Conservation (phyloP, 2,329 filamentous ascomycete genomes). For the Sarocladium strictum region DNA sequence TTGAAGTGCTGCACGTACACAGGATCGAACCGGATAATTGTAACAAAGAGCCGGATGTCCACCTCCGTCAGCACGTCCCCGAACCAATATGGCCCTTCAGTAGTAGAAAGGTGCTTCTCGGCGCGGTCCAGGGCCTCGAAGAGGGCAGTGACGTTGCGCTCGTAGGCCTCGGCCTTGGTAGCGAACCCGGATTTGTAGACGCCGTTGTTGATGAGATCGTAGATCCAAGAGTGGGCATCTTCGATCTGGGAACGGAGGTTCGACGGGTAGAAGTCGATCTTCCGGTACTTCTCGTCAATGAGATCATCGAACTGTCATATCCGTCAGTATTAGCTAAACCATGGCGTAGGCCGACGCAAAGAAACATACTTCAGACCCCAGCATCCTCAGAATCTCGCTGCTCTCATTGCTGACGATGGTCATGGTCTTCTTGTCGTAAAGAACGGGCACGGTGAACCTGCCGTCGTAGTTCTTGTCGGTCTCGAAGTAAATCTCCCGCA, state of each 20-base stretch:
- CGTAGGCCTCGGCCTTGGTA: constrained; percentile 76
- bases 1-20: constrained; percentile 87
- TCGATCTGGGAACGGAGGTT: constrained; percentile 65
- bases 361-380: constrained; percentile 60
- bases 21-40: constrained; percentile 66
- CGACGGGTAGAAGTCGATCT: constrained; percentile 62
- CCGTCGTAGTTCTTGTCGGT: constrained; percentile 66
- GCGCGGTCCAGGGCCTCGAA: constrained; percentile 73
- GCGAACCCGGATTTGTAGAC: constrained; percentile 79
- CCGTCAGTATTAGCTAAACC: not conserved
- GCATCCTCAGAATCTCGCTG: constrained; percentile 87
- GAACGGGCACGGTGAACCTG: constrained; percentile 80
- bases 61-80: constrained; percentile 73
- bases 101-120: constrained; percentile 58
- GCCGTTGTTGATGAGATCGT: constrained; percentile 66
- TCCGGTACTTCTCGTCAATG: constrained; percentile 52
- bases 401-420: constrained; percentile 89
- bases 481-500: constrained; percentile 76
- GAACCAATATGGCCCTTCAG: constrained; percentile 64
- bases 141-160: constrained; percentile 61
- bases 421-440: constrained; percentile 72
- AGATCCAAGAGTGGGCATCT: constrained; percentile 73
- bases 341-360: not conserved
- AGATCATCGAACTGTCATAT: constrained; percentile 62
- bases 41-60: constrained; percentile 69